Base-by-base conservation (phyloP, 768 basidiomycete species). In the Pulveroboletus ravenelii region DNA sequence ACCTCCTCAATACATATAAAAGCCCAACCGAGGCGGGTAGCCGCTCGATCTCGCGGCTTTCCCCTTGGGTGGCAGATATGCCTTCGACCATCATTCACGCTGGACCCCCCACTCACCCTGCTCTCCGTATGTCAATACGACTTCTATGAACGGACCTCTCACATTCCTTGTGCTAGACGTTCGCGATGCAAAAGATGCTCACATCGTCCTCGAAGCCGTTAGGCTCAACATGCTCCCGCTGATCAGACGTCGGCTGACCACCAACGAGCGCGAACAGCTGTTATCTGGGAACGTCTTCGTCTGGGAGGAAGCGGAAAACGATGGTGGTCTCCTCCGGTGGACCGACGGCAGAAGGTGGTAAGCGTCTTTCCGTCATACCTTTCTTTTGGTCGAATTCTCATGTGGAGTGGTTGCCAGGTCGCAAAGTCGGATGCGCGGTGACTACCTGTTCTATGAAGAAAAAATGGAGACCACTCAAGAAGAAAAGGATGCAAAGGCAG, bases 361-460 rank as follows among this genome's bases (percentile, higher is more conserved):
- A 41, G 71, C 53, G 13, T 23, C 10, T 41, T 41, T 23, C 4
- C 4, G 20, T 23, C 20, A 23, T 23, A 34, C 18, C n/a, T 32
- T 14, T 36, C 41, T 36, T n/a, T 36, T 43, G 30, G 39, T 37
- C n/a, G 10, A 31, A 47, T 52, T 53, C 44, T 55, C 7, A 55
- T 23, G 29, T 29, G 10, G 23, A 34, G 14, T 18, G 51, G 13
- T 29, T 29, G 30, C 15, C 54, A 89, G 87, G 87, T 89, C 88
- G 1, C 88, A 89, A 63, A 89, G 88, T 66, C 73, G 88, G 51
- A 90, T 90, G 88, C 74, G 85, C 23, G 87, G 83, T 18, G 87
- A 87, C 63, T 89, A 87, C 62, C 71, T 90, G 14, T 89, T 88
- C 67, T 90, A 90, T 56, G 88, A 89, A 62, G 87, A 89, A 64